A percentile compares a stretch with the other conserved stretches of the same genome.
These are phyloP conservation scores for Aspergillus ochraceus DNA, from an alignment of 2,329 filamentous ascomycete genomes.

Conservation along the genomic window DNA sequence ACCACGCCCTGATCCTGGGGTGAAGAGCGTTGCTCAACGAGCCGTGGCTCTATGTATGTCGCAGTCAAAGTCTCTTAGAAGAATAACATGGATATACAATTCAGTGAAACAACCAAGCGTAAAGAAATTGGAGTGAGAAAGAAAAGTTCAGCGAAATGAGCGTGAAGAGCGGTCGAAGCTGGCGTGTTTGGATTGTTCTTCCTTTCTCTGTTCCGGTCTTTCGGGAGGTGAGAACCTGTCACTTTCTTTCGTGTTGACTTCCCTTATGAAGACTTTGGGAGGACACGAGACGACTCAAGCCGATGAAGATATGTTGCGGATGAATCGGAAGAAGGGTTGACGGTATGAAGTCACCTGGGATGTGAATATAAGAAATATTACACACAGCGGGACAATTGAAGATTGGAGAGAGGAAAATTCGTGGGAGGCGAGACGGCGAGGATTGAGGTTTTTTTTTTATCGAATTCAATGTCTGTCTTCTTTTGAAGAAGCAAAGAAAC, in stretches of 20 bases:
- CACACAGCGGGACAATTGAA: neutral
- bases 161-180: constrained; percentile 25
- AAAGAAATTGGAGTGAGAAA: constrained; percentile 14
- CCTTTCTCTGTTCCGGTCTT: constrained; percentile 15
- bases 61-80: constrained; percentile 37
- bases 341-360: neutral
- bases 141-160: constrained; percentile 13
- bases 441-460: constrained; percentile 12
- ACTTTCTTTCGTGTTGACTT: constrained; percentile 6
- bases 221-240: constrained; percentile 8
- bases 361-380: neutral
- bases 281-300: neutral
- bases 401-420: constrained; percentile 10
- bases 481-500: neutral
- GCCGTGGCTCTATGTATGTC: constrained; percentile 38
- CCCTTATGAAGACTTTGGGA: neutral
- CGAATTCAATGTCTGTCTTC: constrained; percentile 3
- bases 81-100: constrained; percentile 39
- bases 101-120: constrained; percentile 22
- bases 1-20: constrained; percentile 41
- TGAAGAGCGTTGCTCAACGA: constrained; percentile 41
- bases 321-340: neutral
- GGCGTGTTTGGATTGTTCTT: constrained; percentile 16
- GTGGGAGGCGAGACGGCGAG: constrained; percentile 8
- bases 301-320: neutral